phyloP scores from a whole-genome alignment of 2,329 filamentous ascomycete genomes.

The Aspergillus spinulosporus region DNA sequence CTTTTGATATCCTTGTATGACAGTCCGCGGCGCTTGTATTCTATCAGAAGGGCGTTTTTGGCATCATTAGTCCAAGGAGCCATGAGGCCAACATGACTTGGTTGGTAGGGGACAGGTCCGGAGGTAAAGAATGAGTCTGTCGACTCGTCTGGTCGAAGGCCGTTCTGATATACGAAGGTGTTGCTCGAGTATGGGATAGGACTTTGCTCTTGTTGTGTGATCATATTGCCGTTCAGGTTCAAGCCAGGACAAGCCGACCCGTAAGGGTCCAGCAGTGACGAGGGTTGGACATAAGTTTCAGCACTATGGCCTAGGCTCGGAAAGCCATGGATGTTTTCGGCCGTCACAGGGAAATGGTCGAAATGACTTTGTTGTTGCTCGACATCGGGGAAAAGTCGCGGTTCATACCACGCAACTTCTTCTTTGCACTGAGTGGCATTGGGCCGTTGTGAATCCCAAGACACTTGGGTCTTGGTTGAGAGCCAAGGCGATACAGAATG shows the following conservation, averaged over 20 bases:
- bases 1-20: conserved; percentile 52
- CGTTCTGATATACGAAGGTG: background rate
- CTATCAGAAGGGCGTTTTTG: conserved; percentile 44
- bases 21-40: conserved; percentile 42
- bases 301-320: background rate
- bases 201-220: background rate
- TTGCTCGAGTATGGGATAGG: background rate
- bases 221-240: background rate
- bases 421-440: background rate
- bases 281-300: conserved; percentile 4
- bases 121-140: background rate
- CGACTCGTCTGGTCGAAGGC: conserved; percentile 1
- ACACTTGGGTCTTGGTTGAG: background rate
- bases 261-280: conserved; percentile 3
- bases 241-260: conserved; percentile 1
- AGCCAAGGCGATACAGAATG: conserved; percentile 14
- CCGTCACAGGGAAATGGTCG: conserved; percentile 1
- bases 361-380: conserved; percentile 1
- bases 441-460: conserved; percentile 9
- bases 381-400: background rate
- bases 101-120: background rate
- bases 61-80: conserved; percentile 22
- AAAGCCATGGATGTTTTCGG: conserved; percentile 8
- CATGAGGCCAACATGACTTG: conserved; percentile 8
- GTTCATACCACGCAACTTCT: conserved; percentile 4